phyloP scores from a whole-genome alignment of 2,329 filamentous ascomycete genomes.

The Aspergillus tamarii region DNA sequence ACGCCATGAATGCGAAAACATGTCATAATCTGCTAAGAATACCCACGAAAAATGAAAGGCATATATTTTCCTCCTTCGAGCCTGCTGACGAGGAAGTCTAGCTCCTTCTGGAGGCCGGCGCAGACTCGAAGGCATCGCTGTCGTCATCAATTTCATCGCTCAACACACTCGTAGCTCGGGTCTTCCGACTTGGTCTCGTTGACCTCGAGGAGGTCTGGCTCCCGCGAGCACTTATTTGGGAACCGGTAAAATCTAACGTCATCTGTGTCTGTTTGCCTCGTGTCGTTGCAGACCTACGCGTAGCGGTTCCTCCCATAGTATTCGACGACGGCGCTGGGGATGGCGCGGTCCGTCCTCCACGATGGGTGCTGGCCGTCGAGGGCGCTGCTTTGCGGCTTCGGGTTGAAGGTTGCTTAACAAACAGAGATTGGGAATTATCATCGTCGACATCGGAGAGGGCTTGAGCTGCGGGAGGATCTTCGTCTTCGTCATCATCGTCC shows the following conservation, averaged over 20 bases:
- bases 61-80: not conserved
- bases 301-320: conserved; percentile 31
- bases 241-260: conserved; percentile 46
- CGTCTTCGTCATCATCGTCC: conserved; percentile 36
- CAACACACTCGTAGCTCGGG: conserved; percentile 37
- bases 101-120: conserved; percentile 30
- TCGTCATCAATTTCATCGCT: conserved; percentile 48
- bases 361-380: conserved; percentile 26
- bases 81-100: conserved; percentile 9
- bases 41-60: not conserved
- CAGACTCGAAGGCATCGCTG: conserved; percentile 52
- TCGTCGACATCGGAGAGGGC: conserved; percentile 33
- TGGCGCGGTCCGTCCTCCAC: conserved; percentile 31
- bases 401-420: conserved; percentile 43
- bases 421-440: conserved; percentile 44
- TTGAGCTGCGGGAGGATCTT: conserved; percentile 21
- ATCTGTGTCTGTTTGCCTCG: conserved; percentile 40
- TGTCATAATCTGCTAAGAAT: not conserved
- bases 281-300: conserved; percentile 28
- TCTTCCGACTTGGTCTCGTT: conserved; percentile 34
- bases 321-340: conserved; percentile 39
- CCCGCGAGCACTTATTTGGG: conserved; percentile 38
- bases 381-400: conserved; percentile 29
- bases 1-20: conserved; percentile 3
- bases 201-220: conserved; percentile 12